A percentile compares a stretch with the other conserved stretches of the same genome.
Conservation (phyloP, 768 basidiomycete genomes). For the Pleurotus citrinopileatus region DNA sequence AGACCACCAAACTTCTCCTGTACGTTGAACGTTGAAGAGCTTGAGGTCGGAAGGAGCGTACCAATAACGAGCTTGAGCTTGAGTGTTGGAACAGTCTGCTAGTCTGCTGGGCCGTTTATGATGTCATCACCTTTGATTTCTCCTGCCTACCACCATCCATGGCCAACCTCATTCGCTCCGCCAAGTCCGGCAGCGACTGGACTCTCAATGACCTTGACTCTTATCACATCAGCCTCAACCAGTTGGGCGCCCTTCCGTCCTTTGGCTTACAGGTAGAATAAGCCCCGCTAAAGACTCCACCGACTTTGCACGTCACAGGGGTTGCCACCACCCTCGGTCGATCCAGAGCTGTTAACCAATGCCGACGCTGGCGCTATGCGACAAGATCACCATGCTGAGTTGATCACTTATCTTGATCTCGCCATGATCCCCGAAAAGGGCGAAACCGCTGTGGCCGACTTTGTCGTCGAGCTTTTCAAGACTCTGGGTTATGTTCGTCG, state of each 20-base stretch:
- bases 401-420: conserved; percentile 16
- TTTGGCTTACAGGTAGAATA: conserved; percentile 21
- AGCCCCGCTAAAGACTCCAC: conserved; percentile 7
- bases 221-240: conserved; percentile 25
- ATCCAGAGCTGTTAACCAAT: conserved; percentile 22
- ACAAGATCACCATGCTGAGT: conserved; percentile 17
- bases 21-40: too few species aligned
- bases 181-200: conserved; percentile 27
- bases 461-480: conserved; percentile 25
- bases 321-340: conserved; percentile 23
- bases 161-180: conserved; percentile 25
- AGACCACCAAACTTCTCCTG: conserved; percentile 99
- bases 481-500: conserved; percentile 23
- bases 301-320: conserved; percentile 16
- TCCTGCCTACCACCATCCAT: conserved; percentile 13
- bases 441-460: conserved; percentile 33
- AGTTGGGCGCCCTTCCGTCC: conserved; percentile 17
- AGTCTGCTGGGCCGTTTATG: too few species aligned
- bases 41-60: too few species aligned
- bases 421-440: conserved; percentile 13
- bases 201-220: conserved; percentile 21
- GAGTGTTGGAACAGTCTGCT: too few species aligned
- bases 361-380: conserved; percentile 21
- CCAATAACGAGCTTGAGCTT: too few species aligned
- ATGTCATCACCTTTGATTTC: too few species aligned